Evolutionary conservation across 768 basidiomycete species (phyloP).

Genomic region (Amanita pseudoporphyria): DNA sequence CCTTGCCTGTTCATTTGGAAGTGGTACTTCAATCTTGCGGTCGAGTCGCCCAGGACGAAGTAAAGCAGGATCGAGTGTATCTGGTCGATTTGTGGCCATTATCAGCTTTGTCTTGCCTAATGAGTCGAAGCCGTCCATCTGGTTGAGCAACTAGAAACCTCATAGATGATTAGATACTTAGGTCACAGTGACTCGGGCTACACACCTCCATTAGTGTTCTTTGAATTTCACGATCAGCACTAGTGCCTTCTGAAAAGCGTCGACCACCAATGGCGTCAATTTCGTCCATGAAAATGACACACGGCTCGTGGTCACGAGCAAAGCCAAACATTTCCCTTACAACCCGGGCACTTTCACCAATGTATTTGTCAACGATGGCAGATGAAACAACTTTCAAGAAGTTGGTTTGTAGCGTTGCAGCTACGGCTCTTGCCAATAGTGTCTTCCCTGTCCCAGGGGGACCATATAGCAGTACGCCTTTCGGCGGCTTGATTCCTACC

Average conservation of each 20-base stretch:
- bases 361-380: conserved; percentile 97
- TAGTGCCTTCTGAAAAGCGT: conserved; percentile 86
- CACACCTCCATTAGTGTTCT: conserved; percentile 90
- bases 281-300: conserved; percentile 98
- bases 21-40: conserved; percentile 94
- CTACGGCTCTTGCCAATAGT: conserved; percentile 87
- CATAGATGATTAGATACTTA: not conserved
- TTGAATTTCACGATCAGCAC: conserved; percentile 98
- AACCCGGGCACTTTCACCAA: conserved; percentile 93
- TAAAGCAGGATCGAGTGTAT: conserved; percentile 94
- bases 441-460: conserved; percentile 98
- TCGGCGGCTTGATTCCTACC: conserved; percentile 95
- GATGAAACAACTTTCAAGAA: conserved; percentile 98
- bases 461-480: conserved; percentile 92
- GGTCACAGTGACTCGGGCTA: not conserved
- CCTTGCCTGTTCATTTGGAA: conserved; percentile 95
- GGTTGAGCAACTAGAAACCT: conserved; percentile 74
- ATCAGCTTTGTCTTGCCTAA: conserved; percentile 93
- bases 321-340: conserved; percentile 99
- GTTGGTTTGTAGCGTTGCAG: conserved; percentile 91
- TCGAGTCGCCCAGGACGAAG: conserved; percentile 94
- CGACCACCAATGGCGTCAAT: conserved; percentile 96
- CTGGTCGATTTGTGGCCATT: conserved; percentile 99
- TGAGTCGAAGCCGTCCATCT: conserved; percentile 99
- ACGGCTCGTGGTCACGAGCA: conserved; percentile 95